phyloP scores from a whole-genome alignment of 2,329 filamentous ascomycete genomes.

The Hirsutella thompsonii region DNA sequence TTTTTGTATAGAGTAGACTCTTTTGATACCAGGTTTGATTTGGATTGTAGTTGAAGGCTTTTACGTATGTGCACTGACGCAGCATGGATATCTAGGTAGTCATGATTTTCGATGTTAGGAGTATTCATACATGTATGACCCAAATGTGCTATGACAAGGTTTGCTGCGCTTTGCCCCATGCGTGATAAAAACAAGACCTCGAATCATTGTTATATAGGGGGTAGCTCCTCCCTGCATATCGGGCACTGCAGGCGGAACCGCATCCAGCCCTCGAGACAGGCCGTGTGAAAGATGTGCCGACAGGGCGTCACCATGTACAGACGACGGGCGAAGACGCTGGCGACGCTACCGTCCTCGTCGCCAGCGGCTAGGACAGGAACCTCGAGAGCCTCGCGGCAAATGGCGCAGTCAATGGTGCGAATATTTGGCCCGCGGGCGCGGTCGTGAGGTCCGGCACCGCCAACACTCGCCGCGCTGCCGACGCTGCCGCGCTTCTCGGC shows the following conservation, averaged over 20 bases:
- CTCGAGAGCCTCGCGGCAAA: conserved; percentile 85
- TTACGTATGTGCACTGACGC: no score
- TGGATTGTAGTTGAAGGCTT: no score
- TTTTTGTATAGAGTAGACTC: no score
- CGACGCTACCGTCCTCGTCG: conserved; percentile 39
- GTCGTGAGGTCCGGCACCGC: no score
- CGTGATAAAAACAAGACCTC: no score
- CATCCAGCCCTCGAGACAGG: conserved; percentile 94
- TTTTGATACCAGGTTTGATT: no score
- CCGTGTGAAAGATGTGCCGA: conserved; percentile 86
- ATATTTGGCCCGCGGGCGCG: no score
- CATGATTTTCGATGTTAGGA: no score
- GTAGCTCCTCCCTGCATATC: conserved; percentile 82
- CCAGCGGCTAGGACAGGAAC: conserved; percentile 64
- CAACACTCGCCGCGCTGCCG: conserved; percentile 4
- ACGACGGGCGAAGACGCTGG: conserved; percentile 63
- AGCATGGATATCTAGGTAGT: no score
- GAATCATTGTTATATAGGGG: conserved; percentile 72
- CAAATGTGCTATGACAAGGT: no score
- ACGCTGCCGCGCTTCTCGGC: conserved; percentile 3
- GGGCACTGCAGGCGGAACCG: conserved; percentile 85
- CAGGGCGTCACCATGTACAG: conserved; percentile 97
- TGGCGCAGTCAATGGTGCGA: conserved; percentile 74
- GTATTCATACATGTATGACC: no score
- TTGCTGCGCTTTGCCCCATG: no score